phyloP scores from a whole-genome alignment of 2,329 filamentous ascomycete genomes.

The Exophiala sp. region DNA sequence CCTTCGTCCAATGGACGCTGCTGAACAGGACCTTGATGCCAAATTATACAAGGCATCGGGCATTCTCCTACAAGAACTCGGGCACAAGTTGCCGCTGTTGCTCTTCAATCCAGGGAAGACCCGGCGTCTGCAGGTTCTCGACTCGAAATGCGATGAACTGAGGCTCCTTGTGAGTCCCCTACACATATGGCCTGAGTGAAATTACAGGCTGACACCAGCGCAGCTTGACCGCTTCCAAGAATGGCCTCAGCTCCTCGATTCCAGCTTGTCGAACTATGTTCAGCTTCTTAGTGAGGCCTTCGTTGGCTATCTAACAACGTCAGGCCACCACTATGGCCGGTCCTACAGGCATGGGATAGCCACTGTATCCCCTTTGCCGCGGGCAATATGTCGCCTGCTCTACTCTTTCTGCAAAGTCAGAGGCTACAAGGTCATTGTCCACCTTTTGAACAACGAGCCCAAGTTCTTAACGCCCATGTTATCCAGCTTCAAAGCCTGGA shows the following conservation, averaged over 20 bases:
- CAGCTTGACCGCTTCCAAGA: slow-evolving; percentile 87
- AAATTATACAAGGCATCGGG: slow-evolving; percentile 44
- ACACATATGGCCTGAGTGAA: not conserved
- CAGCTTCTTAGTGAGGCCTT: slow-evolving; percentile 70
- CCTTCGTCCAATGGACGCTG: slow-evolving; percentile 38
- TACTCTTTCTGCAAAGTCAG: slow-evolving; percentile 93
- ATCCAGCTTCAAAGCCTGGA: slow-evolving; percentile 31
- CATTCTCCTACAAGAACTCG: slow-evolving; percentile 40
- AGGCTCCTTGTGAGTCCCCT: slow-evolving; percentile 23
- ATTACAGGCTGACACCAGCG: slow-evolving; percentile 13
- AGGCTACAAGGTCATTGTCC: slow-evolving; percentile 84
- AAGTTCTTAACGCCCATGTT: slow-evolving; percentile 76
- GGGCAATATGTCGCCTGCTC: slow-evolving; percentile 70
- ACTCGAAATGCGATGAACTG: slow-evolving; percentile 18
- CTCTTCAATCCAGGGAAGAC: slow-evolving; percentile 29
- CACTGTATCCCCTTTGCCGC: slow-evolving; percentile 49
- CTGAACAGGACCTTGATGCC: slow-evolving; percentile 39
- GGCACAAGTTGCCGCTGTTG: slow-evolving; percentile 38
- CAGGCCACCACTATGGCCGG: slow-evolving; percentile 22
- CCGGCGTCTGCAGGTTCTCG: slow-evolving; percentile 7
- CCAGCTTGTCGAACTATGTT: slow-evolving; percentile 69
- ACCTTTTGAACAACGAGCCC: slow-evolving; percentile 86
- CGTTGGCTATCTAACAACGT: slow-evolving; percentile 39
- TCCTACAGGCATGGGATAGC: slow-evolving; percentile 34
- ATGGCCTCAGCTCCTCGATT: slow-evolving; percentile 86